Base-by-base conservation (phyloP, 192 early-diverging fungal genomes). In the Pilaira anomala region DNA sequence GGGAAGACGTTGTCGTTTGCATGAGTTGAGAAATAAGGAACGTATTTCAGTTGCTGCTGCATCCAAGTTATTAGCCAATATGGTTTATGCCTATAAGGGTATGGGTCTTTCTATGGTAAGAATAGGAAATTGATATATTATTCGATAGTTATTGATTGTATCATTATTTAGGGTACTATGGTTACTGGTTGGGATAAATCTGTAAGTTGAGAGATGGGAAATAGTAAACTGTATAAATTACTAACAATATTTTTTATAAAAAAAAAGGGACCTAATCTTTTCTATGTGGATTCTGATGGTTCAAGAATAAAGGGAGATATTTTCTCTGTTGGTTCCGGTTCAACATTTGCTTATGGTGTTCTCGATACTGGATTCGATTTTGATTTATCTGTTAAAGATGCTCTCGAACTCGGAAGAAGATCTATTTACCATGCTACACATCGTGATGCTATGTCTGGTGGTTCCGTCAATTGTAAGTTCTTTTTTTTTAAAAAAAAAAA, bases 261-360 rank as follows among this genome's bases (percentile, higher is more conserved):
- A 4, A 1, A 50, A 40, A 57, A 89, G 86, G 97, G 95, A 3
- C 96, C 96, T 3, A 88, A 85, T 46, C 77, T 99, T 46, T 97
- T 88, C 77, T 99, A 99, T 67, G 94, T 99, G 14, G 97, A 99
- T 67, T 92, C 90, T 7, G 96, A 99, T 46, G 97, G 96, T 18
- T 82, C 88, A 49, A 84, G 97, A 26, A 68, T 98, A 63, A 87
- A 85, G 68, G 88, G 87, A 13, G 86, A 97, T 53, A 54, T 92
- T 54, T 99, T 99, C 73, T 96, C 94, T 30, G 97, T 99, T 33
- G 97, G 97, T 12, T 97, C 94, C 18, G 97, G 97, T n/a, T 94
- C 95, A 22, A 95, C 95, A 19, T 99, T 93, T 80, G 97, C 97
- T 8, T 99, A 99, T 76, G 96, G 97, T 82, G 90, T 99, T 41